These are phyloP conservation scores for Penicillium sclerotigenum DNA, from an alignment of 2,329 filamentous ascomycete species.

Conservation along the genomic window DNA sequence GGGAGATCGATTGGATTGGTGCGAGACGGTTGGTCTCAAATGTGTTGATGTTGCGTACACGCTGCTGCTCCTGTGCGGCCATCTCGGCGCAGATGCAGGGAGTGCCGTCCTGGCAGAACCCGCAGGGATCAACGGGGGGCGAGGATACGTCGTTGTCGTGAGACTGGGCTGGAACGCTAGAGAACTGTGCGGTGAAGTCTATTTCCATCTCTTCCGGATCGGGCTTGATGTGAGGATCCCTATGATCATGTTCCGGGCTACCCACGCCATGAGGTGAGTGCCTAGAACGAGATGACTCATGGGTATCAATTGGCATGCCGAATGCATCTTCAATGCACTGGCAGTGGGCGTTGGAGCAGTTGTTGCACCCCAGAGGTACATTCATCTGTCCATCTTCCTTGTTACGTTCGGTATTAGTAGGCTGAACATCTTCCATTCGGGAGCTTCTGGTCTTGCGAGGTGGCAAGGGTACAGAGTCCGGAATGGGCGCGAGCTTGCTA, in stretches of 20 bases:
- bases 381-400: slow-evolving; percentile 28
- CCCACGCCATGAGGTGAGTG: slow-evolving; percentile 33
- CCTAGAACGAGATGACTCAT: slow-evolving; percentile 36
- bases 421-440: slow-evolving; percentile 20
- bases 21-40: slow-evolving; percentile 42
- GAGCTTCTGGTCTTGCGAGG: slow-evolving; percentile 24
- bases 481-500: slow-evolving; percentile 17
- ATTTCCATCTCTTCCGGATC: slow-evolving; percentile 60
- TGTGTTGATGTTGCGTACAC: slow-evolving; percentile 45
- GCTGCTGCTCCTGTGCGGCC: slow-evolving; percentile 44
- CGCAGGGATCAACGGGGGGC: slow-evolving; percentile 64
- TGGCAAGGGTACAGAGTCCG: slow-evolving; percentile 43
- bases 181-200: slow-evolving; percentile 70
- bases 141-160: slow-evolving; percentile 31
- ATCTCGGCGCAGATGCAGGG: slow-evolving; percentile 78
- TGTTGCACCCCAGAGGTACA: slow-evolving; percentile 60
- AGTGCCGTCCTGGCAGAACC: slow-evolving; percentile 78
- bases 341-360: slow-evolving; percentile 63
- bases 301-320: slow-evolving; percentile 44
- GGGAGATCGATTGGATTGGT: slow-evolving; percentile 46
- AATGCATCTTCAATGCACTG: slow-evolving; percentile 59
- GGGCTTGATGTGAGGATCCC: slow-evolving; percentile 47
- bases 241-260: slow-evolving; percentile 53
- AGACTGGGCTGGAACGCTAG: slow-evolving; percentile 35
- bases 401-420: slow-evolving; percentile 14